These are phyloP conservation scores for Penicillium cataractarum DNA, from an alignment of 495 filamentous ascomycete genomes.

Conservation along the genomic window DNA sequence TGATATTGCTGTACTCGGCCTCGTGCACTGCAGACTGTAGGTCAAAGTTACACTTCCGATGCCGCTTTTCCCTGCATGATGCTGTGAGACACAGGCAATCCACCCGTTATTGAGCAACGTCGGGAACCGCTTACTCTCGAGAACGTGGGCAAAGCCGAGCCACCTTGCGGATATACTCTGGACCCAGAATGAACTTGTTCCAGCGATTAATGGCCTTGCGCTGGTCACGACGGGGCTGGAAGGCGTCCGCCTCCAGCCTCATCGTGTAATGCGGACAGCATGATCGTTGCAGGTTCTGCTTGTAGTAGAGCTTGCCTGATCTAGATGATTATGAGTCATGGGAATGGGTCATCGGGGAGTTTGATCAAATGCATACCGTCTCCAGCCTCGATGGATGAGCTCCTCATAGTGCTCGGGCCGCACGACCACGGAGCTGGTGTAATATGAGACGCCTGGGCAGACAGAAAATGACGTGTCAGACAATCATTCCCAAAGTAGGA, in stretches of 20 bases:
- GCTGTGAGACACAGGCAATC: constrained; percentile 15
- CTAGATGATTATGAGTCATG: constrained; percentile 42
- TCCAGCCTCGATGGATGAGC: constrained; percentile 87
- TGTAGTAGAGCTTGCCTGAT: constrained; percentile 85
- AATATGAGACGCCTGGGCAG: constrained; percentile 79
- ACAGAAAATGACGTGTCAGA: constrained; percentile 29
- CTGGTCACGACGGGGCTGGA: constrained; percentile 77
- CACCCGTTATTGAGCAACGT: not conserved
- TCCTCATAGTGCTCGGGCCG: constrained; percentile 74
- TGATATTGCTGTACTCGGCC: constrained; percentile 60
- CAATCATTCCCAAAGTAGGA: constrained; percentile 9
- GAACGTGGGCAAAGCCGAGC: constrained; percentile 74
- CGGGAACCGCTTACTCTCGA: constrained; percentile 60
- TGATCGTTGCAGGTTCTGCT: constrained; percentile 77
- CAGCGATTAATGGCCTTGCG: constrained; percentile 87
- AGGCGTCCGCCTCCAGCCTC: constrained; percentile 72
- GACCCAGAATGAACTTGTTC: constrained; percentile 83
- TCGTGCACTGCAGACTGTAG: constrained; percentile 74
- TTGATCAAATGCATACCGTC: constrained; percentile 63
- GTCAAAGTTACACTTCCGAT: constrained; percentile 74
- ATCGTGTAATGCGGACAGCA: constrained; percentile 98
- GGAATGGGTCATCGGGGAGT: not conserved
- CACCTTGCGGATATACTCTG: constrained; percentile 72
- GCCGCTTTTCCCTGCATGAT: constrained; percentile 65
- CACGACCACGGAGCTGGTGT: constrained; percentile 69